Percentiles rank a stretch among this genome's conserved stretches.
Conservation (phyloP, 805 yeast genomes). For the Hanseniaspora pseudoguilliermondii region DNA sequence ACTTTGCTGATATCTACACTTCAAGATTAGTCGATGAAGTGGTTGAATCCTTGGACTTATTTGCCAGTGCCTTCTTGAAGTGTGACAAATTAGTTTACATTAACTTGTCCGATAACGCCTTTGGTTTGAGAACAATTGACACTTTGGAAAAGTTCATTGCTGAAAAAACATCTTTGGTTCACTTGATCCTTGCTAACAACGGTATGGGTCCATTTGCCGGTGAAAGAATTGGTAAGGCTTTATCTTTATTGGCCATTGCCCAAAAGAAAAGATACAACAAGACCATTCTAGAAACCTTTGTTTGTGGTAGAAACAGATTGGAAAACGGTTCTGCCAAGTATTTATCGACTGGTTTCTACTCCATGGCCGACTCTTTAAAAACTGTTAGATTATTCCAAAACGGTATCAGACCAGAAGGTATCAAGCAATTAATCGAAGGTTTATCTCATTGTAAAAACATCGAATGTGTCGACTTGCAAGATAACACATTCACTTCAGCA, state of each 20-base stretch:
- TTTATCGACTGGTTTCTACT: conserved; percentile 72
- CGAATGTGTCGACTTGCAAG: conserved; percentile 74
- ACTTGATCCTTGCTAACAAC: conserved; percentile 79
- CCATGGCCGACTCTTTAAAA: conserved; percentile 55
- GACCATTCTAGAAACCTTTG: conserved; percentile 60
- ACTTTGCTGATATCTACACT: conserved; percentile 87
- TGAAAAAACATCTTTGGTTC: conserved; percentile 66
- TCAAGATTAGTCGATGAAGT: conserved; percentile 92
- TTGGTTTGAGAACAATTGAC: conserved; percentile 89
- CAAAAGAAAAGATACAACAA: conserved; percentile 36
- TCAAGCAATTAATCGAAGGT: conserved; percentile 62
- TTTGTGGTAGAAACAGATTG: conserved; percentile 93
- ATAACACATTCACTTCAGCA: conserved; percentile 72
- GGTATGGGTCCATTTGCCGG: conserved; percentile 99
- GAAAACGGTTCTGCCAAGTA: conserved; percentile 88
- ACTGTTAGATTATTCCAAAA: conserved; percentile 79
- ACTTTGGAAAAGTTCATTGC: conserved; percentile 70
- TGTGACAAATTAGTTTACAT: conserved; percentile 59
- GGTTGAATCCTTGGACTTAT: conserved; percentile 61
- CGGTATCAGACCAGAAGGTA: conserved; percentile 93
- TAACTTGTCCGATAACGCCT: conserved; percentile 87
- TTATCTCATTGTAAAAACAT: conserved; percentile 48
- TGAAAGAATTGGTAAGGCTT: conserved; percentile 78
- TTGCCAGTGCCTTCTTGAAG: conserved; percentile 60
- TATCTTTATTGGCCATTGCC: conserved; percentile 54